Percentiles rank a stretch among this genome's conserved stretches.
Evolutionary conservation across 2,329 filamentous ascomycete genomes (phyloP).

Genomic region (Sphaerulina vaccinii): DNA sequence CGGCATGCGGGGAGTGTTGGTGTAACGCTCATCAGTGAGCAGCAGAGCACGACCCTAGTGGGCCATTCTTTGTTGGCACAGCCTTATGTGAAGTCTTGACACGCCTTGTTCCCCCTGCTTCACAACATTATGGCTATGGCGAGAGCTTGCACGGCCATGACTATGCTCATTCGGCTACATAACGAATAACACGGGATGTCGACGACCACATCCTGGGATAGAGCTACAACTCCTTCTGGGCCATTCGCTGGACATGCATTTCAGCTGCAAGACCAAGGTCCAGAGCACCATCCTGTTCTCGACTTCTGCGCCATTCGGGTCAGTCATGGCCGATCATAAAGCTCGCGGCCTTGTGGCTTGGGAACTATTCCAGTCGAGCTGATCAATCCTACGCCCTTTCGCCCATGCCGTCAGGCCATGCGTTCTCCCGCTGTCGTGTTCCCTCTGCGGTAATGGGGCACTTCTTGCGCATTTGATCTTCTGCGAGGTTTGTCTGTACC

Average conservation of each 20-base stretch:
- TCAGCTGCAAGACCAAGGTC: not conserved
- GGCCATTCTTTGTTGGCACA: too few species aligned
- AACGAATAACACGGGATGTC: not conserved
- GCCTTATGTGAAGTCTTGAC: not conserved
- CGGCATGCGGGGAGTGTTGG: not conserved
- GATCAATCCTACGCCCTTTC: too few species aligned
- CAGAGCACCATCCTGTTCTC: not conserved
- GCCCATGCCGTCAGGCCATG: not conserved
- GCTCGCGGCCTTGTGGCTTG: not conserved
- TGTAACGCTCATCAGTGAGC: not conserved
- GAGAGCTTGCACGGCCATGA: not conserved
- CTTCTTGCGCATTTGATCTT: not conserved
- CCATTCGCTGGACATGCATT: not conserved
- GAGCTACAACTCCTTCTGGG: not conserved
- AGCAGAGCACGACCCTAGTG: too few species aligned
- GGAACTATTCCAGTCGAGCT: not conserved
- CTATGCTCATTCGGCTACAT: not conserved
- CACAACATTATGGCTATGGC: not conserved
- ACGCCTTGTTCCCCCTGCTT: not conserved
- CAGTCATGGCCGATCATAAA: not conserved
- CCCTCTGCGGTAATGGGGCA: too few species aligned
- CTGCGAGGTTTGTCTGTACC: not conserved
- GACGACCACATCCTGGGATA: not conserved
- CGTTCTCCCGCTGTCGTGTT: not conserved
- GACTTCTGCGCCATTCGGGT: not conserved